Evolutionary conservation across 106 monocot species (phyloP), one percentile per base, ranked within the genome.

Genomic region (Dioscorea dumetorum): DNA sequence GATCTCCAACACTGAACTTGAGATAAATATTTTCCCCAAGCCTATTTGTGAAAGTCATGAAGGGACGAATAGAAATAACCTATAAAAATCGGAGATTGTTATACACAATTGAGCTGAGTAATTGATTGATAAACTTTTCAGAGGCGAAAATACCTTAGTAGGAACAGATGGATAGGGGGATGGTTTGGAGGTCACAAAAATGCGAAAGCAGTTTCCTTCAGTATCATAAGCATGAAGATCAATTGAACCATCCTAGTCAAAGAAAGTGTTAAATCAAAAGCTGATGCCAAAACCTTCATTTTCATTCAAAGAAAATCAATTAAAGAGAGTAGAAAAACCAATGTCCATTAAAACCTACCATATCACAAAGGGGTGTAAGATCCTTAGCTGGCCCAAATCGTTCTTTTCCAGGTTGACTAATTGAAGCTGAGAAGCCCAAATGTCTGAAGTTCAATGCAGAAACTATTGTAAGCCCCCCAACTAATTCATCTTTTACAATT

Each of bases 21-120:
- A 99, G 61, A 52, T 82, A 85, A 10, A 93, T 22, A 81, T 90
- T 84, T 87, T 84, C 71, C 33, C 99, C 99, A 66, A 82, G 41
- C 76, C 82, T 80, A 52, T 99, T 99, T 70, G 84, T 99, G 77
- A 99, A 99, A 73, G 90, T 85, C 81, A 90, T 90, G 61, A 77
- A 93, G 24, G 99, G 99, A 50, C 93, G 82, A 22, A 99, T 52
- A 22, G 76, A 78, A 50, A 99, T 87, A 64, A 87, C 92, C 99
- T 99, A 74, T 71, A 73, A 68, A 35, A 66, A 15, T 69, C 24
- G 18, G 9, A 58, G n/a, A 69, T 12, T 52, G 22, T 41, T 10
- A 41, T 24, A 50, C 57, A 53, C 12, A 34, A 58, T 12, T 18
- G n/a, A 22, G 50, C 56, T 4, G 59, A 60, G 33, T 12, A 22